Evolutionary conservation across 2,329 filamentous ascomycete species (phyloP), one percentile per base, ranked within the genome.

Genomic region (Corinectria fuckeliana): DNA sequence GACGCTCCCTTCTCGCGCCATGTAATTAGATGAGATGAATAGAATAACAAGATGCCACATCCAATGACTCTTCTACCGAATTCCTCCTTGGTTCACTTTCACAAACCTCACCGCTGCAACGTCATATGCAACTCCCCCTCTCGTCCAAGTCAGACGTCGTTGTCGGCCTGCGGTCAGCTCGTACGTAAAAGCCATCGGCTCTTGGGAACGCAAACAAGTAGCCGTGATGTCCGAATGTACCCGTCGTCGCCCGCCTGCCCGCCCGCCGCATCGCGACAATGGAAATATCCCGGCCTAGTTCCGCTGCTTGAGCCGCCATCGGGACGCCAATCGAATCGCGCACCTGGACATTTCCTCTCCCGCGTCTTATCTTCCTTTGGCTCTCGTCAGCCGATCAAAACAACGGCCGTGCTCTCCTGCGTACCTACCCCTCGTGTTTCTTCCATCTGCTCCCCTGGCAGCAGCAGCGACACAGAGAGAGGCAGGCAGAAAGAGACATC

Each of bases 381-480:
- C n/a, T n/a, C n/a, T n/a, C n/a, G n/a, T n/a, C n/a, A n/a, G n/a
- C n/a, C n/a, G n/a, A n/a, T n/a, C n/a, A n/a, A n/a, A n/a, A n/a
- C n/a, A n/a, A n/a, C n/a, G n/a, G n/a, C n/a, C n/a, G n/a, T n/a
- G n/a, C n/a, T n/a, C n/a, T n/a, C n/a, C n/a, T n/a, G 5, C 32
- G 14, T 5, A 34, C 16, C 14, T 16, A 16, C 32, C 32, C 32
- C 32, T 36, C 32, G n/a, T 36, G 32, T 36, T 36, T 36, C 32
- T n/a, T n/a, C 32, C 32, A 36, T 16, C 32, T n/a, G 16, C n/a
- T n/a, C 32, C 32, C 32, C 32, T n/a, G n/a, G 32, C 32, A 11
- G 25, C 42, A 45, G 42, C n/a, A 45, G 42, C 42, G 42, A 45
- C 20, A 45, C n/a, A n/a, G n/a, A n/a, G n/a, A n/a, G n/a, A n/a